Conservation (phyloP, 495 filamentous ascomycete genomes). For the Neurospora sp. region DNA sequence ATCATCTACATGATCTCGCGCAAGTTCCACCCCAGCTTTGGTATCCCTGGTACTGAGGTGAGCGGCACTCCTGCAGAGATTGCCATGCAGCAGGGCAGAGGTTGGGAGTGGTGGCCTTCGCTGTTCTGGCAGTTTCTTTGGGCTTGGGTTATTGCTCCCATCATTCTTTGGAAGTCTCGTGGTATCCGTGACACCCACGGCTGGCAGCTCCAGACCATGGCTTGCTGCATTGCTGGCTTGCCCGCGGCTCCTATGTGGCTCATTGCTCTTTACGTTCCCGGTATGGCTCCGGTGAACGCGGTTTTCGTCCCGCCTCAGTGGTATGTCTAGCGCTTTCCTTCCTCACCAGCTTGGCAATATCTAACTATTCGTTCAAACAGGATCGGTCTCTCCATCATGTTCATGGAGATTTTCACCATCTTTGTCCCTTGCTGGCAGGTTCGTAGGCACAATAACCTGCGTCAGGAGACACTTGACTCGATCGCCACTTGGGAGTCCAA, state of each 20-base stretch:
- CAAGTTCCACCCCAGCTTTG: slow-evolving; percentile 47
- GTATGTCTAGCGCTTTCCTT: slow-evolving; percentile 24
- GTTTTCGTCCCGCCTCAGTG: slow-evolving; percentile 43
- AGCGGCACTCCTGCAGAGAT: slow-evolving; percentile 39
- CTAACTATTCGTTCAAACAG: slow-evolving; percentile 4
- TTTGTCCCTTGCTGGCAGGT: slow-evolving; percentile 34
- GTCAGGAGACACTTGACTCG: slow-evolving; percentile 19
- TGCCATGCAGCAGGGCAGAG: slow-evolving; percentile 32
- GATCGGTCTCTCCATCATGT: slow-evolving; percentile 23
- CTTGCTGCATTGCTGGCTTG: slow-evolving; percentile 50
- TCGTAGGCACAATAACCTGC: slow-evolving; percentile 14
- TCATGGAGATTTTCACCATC: slow-evolving; percentile 43
- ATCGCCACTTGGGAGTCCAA: slow-evolving; percentile 23
- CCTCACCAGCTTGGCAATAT: background rate
- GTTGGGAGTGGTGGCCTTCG: slow-evolving; percentile 62
- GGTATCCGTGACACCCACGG: slow-evolving; percentile 54
- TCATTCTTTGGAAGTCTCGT: slow-evolving; percentile 31
- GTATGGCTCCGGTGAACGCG: slow-evolving; percentile 42
- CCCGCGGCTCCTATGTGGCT: slow-evolving; percentile 60
- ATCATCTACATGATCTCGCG: slow-evolving; percentile 55
- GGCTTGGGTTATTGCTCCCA: slow-evolving; percentile 44
- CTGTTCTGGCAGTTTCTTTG: slow-evolving; percentile 55
- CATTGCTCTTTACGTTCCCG: slow-evolving; percentile 46
- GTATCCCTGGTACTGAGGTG: slow-evolving; percentile 31
- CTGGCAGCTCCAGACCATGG: slow-evolving; percentile 57